These are phyloP conservation scores for Pseudocercospora fuligena DNA, from an alignment of 2,329 filamentous ascomycete genomes.

Conservation along the genomic window DNA sequence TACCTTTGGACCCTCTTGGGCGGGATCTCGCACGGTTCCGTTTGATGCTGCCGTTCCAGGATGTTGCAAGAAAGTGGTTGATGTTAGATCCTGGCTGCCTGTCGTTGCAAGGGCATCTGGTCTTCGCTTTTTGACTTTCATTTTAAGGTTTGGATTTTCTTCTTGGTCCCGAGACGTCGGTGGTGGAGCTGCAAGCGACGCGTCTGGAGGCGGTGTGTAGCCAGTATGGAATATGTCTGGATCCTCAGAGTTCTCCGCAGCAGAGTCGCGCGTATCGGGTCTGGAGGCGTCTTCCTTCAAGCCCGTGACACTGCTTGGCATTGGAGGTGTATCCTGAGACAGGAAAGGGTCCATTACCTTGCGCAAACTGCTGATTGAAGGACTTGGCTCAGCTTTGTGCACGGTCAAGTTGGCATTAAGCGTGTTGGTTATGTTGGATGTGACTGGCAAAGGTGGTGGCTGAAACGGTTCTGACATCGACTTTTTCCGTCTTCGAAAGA, in stretches of 20 bases:
- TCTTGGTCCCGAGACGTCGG: conserved; percentile 35
- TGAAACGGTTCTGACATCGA: conserved; percentile 72
- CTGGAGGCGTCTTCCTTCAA: conserved; percentile 30
- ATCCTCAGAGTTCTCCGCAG: conserved; percentile 42
- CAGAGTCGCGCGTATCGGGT: conserved; percentile 33
- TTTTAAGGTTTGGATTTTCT: conserved; percentile 45
- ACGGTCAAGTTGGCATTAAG: conserved; percentile 40
- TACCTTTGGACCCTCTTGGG: conserved; percentile 27
- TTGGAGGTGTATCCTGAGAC: conserved; percentile 33
- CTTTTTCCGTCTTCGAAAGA: conserved; percentile 93
- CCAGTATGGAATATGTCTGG: conserved; percentile 73
- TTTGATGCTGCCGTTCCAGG: conserved; percentile 41
- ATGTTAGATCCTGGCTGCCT: conserved; percentile 55
- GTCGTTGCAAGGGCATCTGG: conserved; percentile 24
- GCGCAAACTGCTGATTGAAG: conserved; percentile 75
- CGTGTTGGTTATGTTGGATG: conserved; percentile 24
- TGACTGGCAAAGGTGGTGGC: conserved; percentile 62
- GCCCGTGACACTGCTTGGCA: conserved; percentile 11
- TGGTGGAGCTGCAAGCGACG: conserved; percentile 62
- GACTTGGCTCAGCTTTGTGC: conserved; percentile 57
- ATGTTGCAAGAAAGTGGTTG: conserved; percentile 59
- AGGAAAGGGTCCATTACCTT: conserved; percentile 89
- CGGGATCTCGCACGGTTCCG: conserved; percentile 28
- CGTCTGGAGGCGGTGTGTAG: conserved; percentile 73
- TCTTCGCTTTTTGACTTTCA: conserved; percentile 45